These are phyloP conservation scores for Globisporangium solare DNA, from an alignment of 352 stramenopile species.

Conservation along the genomic window DNA sequence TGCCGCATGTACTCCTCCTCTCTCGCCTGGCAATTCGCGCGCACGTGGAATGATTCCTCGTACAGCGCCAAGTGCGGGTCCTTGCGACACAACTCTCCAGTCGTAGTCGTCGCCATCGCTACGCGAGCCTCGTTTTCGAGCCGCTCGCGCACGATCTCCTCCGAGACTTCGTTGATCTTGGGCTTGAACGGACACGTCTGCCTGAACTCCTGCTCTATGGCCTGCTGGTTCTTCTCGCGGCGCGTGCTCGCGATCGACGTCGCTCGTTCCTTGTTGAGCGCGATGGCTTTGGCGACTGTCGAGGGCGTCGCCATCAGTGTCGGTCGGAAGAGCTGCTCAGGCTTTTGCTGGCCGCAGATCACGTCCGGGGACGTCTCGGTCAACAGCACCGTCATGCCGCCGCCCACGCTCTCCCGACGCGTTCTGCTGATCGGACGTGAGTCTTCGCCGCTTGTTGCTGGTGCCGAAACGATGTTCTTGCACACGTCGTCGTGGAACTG, in stretches of 20 bases:
- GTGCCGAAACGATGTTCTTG: slow-evolving; percentile 37
- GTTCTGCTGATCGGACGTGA: not conserved
- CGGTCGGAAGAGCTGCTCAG: slow-evolving; percentile 59
- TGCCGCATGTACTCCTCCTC: slow-evolving; percentile 57
- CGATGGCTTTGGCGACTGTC: slow-evolving; percentile 18
- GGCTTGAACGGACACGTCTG: slow-evolving; percentile 65
- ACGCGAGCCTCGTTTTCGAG: slow-evolving; percentile 35
- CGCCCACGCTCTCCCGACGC: slow-evolving; percentile 20
- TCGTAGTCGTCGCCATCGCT: slow-evolving; percentile 13
- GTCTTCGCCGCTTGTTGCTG: not conserved
- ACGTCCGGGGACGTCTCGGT: slow-evolving; percentile 16
- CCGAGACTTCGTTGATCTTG: slow-evolving; percentile 65
- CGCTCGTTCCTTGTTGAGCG: slow-evolving; percentile 37
- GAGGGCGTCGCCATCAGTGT: slow-evolving; percentile 42
- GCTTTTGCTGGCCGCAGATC: slow-evolving; percentile 53
- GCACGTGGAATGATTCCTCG: slow-evolving; percentile 56
- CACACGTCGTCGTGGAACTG: slow-evolving; percentile 47
- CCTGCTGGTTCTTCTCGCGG: slow-evolving; percentile 45
- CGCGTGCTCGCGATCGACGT: slow-evolving; percentile 27
- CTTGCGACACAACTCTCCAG: slow-evolving; percentile 27
- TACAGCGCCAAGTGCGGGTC: slow-evolving; percentile 66
- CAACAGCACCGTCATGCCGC: slow-evolving; percentile 3
- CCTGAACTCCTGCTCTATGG: slow-evolving; percentile 61
- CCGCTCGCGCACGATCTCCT: slow-evolving; percentile 73
- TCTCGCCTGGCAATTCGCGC: slow-evolving; percentile 31